phyloP scores from a whole-genome alignment of 2,329 filamentous ascomycete genomes.

The Fusarium anthophilum region DNA sequence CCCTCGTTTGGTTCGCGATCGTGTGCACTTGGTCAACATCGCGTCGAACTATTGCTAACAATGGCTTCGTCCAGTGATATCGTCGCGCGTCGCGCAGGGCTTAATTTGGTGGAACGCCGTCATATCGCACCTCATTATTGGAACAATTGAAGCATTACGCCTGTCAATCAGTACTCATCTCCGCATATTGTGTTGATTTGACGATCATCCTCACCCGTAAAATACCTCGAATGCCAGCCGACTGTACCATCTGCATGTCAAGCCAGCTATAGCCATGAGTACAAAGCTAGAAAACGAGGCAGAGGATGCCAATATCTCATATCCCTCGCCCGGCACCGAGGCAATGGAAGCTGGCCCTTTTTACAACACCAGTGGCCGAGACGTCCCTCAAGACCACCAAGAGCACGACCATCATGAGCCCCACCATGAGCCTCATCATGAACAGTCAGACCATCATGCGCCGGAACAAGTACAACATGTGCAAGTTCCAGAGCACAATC shows the following conservation, averaged over 20 bases:
- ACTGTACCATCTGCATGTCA: slow-evolving; percentile 5
- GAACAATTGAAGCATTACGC: slow-evolving; percentile 14
- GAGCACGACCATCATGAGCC: slow-evolving; percentile 40
- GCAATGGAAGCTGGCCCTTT: slow-evolving; percentile 55
- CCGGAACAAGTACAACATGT: slow-evolving; percentile 42
- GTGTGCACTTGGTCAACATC: slow-evolving; percentile 32
- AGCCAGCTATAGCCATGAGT: slow-evolving; percentile 41
- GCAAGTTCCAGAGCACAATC: slow-evolving; percentile 45
- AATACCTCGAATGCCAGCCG: slow-evolving; percentile 8
- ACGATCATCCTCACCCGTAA: slow-evolving; percentile 14
- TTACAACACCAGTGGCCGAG: slow-evolving; percentile 53
- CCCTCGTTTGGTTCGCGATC: slow-evolving; percentile 13
- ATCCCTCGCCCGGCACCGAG: slow-evolving; percentile 58
- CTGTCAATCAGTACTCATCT: neutral
- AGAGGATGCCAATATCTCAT: slow-evolving; percentile 53
- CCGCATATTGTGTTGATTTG: slow-evolving; percentile 17
- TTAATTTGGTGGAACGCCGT: slow-evolving; percentile 22
- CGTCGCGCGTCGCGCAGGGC: slow-evolving; percentile 37
- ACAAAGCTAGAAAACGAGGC: slow-evolving; percentile 48
- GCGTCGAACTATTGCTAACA: slow-evolving; percentile 39
- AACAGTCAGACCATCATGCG: slow-evolving; percentile 43
- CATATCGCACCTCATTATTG: slow-evolving; percentile 31
- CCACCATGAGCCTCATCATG: slow-evolving; percentile 35
- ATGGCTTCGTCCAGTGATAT: slow-evolving; percentile 42
- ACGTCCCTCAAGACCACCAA: slow-evolving; percentile 46